Evolutionary conservation across 1,284 basidiomycete species (phyloP).

Genomic region (Pseudozyma hubeiensis): DNA sequence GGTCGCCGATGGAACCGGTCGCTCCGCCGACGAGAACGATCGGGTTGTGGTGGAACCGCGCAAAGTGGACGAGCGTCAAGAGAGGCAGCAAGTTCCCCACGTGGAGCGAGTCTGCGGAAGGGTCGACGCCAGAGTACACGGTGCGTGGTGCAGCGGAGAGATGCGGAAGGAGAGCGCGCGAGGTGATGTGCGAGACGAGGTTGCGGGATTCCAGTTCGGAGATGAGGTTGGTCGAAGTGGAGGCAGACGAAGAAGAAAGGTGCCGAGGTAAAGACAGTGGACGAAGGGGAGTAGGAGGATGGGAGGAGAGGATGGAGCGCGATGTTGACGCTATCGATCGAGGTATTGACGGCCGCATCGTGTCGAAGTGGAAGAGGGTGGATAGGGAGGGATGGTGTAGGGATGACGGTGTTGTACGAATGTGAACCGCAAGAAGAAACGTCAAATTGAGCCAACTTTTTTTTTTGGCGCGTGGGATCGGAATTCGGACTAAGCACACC

Average conservation of each 20-base stretch:
- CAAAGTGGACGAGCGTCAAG: constrained; percentile 87
- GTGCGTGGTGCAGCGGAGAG: constrained; percentile 66
- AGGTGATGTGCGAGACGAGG: constrained; percentile 50
- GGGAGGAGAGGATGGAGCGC: too few relatives aligned
- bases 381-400: too few relatives aligned
- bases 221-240: constrained; percentile 17
- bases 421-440: constrained; percentile 1
- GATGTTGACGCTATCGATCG: too few relatives aligned
- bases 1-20: constrained; percentile 96
- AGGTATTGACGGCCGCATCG: too few relatives aligned
- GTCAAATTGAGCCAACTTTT: not conserved
- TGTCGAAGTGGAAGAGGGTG: too few relatives aligned
- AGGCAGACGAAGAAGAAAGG: too few relatives aligned
- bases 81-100: constrained; percentile 93
- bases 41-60: constrained; percentile 79
- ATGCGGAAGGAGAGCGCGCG: constrained; percentile 40
- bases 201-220: constrained; percentile 39
- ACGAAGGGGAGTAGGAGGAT: too few relatives aligned
- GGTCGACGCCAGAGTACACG: constrained; percentile 91
- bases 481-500: not conserved
- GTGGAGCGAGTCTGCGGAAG: constrained; percentile 87
- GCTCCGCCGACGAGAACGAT: constrained; percentile 79
- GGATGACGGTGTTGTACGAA: not conserved
- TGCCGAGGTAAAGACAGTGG: too few relatives aligned
- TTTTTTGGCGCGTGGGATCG: not conserved